Evolutionary conservation across 2,329 filamentous ascomycete species (phyloP), one percentile per base, ranked within the genome.

Genomic region (Penicillium vulpinum): DNA sequence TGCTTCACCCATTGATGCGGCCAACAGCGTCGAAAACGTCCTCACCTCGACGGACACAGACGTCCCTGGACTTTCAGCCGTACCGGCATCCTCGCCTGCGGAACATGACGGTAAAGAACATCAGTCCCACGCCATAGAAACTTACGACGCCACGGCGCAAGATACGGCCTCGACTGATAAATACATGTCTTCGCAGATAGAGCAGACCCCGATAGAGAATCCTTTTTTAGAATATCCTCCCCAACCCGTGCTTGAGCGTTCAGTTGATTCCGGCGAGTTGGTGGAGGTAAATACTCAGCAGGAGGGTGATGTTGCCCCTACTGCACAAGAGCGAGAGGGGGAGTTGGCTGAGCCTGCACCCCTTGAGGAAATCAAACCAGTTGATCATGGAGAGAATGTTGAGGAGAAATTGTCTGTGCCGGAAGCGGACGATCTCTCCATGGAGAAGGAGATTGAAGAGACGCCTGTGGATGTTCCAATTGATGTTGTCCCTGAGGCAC

Each of bases 51-150:
- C 59, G 28, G 56, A 66, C 43, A 52, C 59, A 31, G 57, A 67
- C 44, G 47, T 54, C 54, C 51, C 62, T 50, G 68, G 67, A 53
- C 38, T 60, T 41, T 62, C 61, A 56, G 58, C 58, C 61, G 64
- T 68, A 54, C 69, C 64, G 63, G 68, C 65, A 65, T 50, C 61
- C 64, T 63, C 64, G 61, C 70, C 70, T 70, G 68, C 67, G 68
- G 71, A 76, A 69, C 67, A 73, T 69, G 73, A 77, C 68, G 75
- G 74, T 77, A 77, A 77, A 74, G 74, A 77, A 64, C 70, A 73
- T 72, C 74, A 75, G 73, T 73, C 70, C 71, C 75, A 72, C 70
- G 74, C 72, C 70, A 70, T 64, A 59, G 69, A 70, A 64, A 67
- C 68, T 59, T 68, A 69, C 66, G 68, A 67, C 68, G 67, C 63